These are phyloP conservation scores for Megacollybia marginata DNA, from an alignment of 768 basidiomycete genomes.

Conservation along the genomic window DNA sequence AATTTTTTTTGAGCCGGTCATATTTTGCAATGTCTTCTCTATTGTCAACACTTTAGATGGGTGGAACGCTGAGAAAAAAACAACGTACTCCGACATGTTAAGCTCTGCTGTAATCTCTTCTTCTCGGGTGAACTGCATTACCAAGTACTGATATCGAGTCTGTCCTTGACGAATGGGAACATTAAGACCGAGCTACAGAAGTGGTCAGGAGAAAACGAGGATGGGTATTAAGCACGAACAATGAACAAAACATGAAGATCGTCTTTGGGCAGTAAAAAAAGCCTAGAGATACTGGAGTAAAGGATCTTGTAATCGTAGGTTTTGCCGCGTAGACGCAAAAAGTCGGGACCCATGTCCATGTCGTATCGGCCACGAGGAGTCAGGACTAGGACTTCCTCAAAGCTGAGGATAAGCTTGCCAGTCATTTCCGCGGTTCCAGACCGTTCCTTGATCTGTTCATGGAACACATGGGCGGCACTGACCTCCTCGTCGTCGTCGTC, in stretches of 20 bases:
- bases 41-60: constrained; percentile 1
- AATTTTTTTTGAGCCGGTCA: constrained; percentile 84
- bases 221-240: constrained; percentile 37
- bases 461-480: constrained; percentile 93
- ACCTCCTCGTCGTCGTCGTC: constrained; percentile 67
- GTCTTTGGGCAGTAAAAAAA: constrained; percentile 95
- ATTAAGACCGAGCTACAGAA: constrained; percentile 71
- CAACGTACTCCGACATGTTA: constrained; percentile 81
- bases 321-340: constrained; percentile 92
- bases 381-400: constrained; percentile 89
- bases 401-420: constrained; percentile 89
- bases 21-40: constrained; percentile 76
- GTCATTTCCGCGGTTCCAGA: constrained; percentile 89
- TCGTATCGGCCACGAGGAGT: constrained; percentile 97
- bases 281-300: constrained; percentile 76
- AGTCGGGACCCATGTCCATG: constrained; percentile 96
- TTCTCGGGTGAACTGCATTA: constrained; percentile 96
- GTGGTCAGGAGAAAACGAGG: constrained; percentile 1
- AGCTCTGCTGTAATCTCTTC: constrained; percentile 96
- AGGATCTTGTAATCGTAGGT: constrained; percentile 99
- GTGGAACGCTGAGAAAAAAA: not conserved
- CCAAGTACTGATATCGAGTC: constrained; percentile 94
- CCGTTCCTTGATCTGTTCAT: constrained; percentile 92
- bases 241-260: constrained; percentile 95
- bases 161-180: constrained; percentile 97